Conservation (phyloP, 495 filamentous ascomycete genomes). For the Filosporella fistucella region DNA sequence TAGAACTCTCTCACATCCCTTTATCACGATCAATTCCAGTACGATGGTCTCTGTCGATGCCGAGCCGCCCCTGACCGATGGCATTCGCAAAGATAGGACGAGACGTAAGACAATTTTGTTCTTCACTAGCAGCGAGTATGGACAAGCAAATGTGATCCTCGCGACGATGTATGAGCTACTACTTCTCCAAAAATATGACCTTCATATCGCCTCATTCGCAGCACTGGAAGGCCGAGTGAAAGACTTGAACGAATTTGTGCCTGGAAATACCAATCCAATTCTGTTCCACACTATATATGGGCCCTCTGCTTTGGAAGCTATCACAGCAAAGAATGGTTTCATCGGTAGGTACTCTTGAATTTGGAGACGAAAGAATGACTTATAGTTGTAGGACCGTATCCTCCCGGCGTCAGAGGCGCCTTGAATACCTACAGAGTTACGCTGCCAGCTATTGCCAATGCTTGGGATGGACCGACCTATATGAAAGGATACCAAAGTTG, state of each 20-base stretch:
- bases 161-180: slow-evolving; percentile 46
- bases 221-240: slow-evolving; percentile 28
- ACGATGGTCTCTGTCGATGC: too few species aligned
- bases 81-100: too few species aligned
- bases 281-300: slow-evolving; percentile 40
- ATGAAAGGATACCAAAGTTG: slow-evolving; percentile 40
- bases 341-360: too few species aligned
- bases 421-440: slow-evolving; percentile 33
- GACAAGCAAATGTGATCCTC: slow-evolving; percentile 51
- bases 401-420: slow-evolving; percentile 34
- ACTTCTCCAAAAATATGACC: slow-evolving; percentile 36
- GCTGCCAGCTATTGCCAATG: slow-evolving; percentile 29
- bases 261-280: background rate
- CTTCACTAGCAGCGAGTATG: slow-evolving; percentile 51
- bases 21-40: too few species aligned
- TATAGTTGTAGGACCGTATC: too few species aligned
- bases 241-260: slow-evolving; percentile 21
- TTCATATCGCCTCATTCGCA: slow-evolving; percentile 50
- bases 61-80: too few species aligned
- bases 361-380: too few species aligned
- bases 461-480: slow-evolving; percentile 46
- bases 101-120: slow-evolving; percentile 32
- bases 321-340: slow-evolving; percentile 26
- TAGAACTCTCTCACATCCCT: too few species aligned
- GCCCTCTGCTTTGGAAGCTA: slow-evolving; percentile 36